Base-by-base conservation (phyloP, 805 yeast species). In the Osmozyma mogii region DNA sequence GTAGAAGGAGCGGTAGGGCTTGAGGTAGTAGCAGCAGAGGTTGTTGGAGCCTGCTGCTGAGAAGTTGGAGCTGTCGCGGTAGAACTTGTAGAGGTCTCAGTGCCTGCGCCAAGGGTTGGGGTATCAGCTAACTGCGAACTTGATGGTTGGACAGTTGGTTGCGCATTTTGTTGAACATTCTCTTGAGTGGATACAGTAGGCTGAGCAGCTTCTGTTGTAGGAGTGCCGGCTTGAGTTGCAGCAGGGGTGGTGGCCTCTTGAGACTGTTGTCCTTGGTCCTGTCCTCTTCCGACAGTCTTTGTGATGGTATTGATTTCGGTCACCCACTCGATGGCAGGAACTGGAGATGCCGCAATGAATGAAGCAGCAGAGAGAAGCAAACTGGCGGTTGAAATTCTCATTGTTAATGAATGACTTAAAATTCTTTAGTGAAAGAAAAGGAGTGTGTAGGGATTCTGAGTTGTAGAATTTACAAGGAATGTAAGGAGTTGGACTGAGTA, bases 281-380 rank as follows among this genome's bases (percentile, higher is more conserved):
- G 15, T 19, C 19, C 12, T 20, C 12, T 6, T 24, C 33, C 15
- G n/a, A 19, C 26, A 9, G 22, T 27, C 17, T 24, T 21, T 3
- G 45, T 41, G 7, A 34, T 37, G 17, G 25, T 39, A 10, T 24
- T 34, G 5, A 38, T 40, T 7, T 38, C 36, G 14, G 45, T 41
- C 4, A 36, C 40, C 15, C 29, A 32, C 16, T 28, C 36, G 8
- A 32, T 25, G n/a, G 17, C 32, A 11, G 32, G 32, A 8, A 24
- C 28, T 5, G 38, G 36, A 10, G 34, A 25, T 10, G 41, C 38
- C 17, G 38, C 36, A 14, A 33, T 34, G 28, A 32, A 30, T 9
- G 31, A 30, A 14, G 31, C 18, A 15, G 26, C 12, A 23, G 29
- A 17, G n/a, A 27, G 13, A 12, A 27, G 25, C 17, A 35, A 27